Evolutionary conservation across 768 basidiomycete genomes (phyloP).

Genomic region (Suillus lakei): DNA sequence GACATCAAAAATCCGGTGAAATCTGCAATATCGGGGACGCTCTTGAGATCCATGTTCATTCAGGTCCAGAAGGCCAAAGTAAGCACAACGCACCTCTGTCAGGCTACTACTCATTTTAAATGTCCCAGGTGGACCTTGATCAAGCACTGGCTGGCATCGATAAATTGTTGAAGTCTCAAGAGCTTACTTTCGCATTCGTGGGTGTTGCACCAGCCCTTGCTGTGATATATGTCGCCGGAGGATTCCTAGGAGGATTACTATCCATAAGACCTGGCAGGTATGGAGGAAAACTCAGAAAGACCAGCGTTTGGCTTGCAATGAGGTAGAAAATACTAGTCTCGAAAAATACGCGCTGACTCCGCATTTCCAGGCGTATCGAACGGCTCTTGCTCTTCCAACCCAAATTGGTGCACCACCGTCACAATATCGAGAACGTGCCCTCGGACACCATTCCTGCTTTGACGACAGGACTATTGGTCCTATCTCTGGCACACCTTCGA

Average conservation of each 20-base stretch:
- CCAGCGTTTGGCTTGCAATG: slow-evolving; percentile 72
- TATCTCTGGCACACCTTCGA: slow-evolving; percentile 71
- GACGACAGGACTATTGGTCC: slow-evolving; percentile 73
- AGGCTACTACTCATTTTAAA: slow-evolving; percentile 6
- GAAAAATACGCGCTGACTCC: slow-evolving; percentile 13
- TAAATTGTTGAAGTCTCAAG: slow-evolving; percentile 90
- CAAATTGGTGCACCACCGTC: slow-evolving; percentile 24
- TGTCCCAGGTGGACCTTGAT: slow-evolving; percentile 82
- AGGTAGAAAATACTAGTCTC: slow-evolving; percentile 45
- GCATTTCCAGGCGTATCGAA: slow-evolving; percentile 60
- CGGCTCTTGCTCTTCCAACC: slow-evolving; percentile 63
- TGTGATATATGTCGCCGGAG: slow-evolving; percentile 71
- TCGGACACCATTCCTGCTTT: slow-evolving; percentile 46
- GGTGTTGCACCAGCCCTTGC: slow-evolving; percentile 91
- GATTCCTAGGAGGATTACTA: slow-evolving; percentile 56
- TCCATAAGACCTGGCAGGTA: slow-evolving; percentile 54
- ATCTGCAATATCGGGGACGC: slow-evolving; percentile 78
- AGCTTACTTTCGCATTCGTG: slow-evolving; percentile 95
- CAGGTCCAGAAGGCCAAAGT: slow-evolving; percentile 97
- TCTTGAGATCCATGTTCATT: slow-evolving; percentile 85
- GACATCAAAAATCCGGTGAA: slow-evolving; percentile 89
- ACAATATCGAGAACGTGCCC: slow-evolving; percentile 13
- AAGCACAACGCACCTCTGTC: background rate
- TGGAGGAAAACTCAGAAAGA: slow-evolving; percentile 60
- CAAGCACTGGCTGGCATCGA: slow-evolving; percentile 91